A percentile compares a stretch with the other conserved stretches of the same genome.
phyloP scores from a whole-genome alignment of 1,284 basidiomycete species.

The Schizophyllum commune region DNA sequence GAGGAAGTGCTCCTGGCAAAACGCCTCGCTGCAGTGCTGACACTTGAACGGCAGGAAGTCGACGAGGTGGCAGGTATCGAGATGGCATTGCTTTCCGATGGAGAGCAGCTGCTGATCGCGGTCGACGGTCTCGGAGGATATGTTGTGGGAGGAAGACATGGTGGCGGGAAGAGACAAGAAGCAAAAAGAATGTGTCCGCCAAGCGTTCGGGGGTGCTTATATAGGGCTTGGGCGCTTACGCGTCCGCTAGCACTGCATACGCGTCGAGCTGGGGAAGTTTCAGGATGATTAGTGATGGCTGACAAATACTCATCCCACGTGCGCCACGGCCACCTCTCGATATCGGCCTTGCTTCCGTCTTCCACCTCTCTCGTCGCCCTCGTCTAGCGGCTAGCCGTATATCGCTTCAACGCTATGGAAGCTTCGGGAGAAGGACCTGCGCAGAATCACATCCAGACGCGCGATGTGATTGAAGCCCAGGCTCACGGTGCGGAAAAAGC shows the following conservation, averaged over 20 bases:
- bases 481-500: too few relatives aligned
- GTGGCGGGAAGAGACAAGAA: neutral
- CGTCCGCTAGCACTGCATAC: neutral
- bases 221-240: neutral
- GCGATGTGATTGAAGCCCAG: too few relatives aligned
- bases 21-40: slow-evolving; percentile 57
- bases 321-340: too few relatives aligned
- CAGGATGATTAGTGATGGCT: neutral
- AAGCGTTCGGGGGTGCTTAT: neutral
- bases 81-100: slow-evolving; percentile 66
- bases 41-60: slow-evolving; percentile 83
- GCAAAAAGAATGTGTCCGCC: neutral
- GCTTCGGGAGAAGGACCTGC: too few relatives aligned
- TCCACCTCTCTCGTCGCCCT: too few relatives aligned
- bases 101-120: slow-evolving; percentile 49
- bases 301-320: too few relatives aligned
- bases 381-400: too few relatives aligned
- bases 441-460: too few relatives aligned
- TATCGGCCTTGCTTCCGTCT: too few relatives aligned
- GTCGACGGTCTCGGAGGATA: slow-evolving; percentile 16
- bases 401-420: too few relatives aligned
- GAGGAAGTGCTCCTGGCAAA: slow-evolving; percentile 70
- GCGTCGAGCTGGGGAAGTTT: neutral
- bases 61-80: slow-evolving; percentile 53
- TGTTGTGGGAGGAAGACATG: neutral